These are phyloP conservation scores for Arxiozyma slooffiae DNA, from an alignment of 1,139 yeast species.

Conservation along the genomic window DNA sequence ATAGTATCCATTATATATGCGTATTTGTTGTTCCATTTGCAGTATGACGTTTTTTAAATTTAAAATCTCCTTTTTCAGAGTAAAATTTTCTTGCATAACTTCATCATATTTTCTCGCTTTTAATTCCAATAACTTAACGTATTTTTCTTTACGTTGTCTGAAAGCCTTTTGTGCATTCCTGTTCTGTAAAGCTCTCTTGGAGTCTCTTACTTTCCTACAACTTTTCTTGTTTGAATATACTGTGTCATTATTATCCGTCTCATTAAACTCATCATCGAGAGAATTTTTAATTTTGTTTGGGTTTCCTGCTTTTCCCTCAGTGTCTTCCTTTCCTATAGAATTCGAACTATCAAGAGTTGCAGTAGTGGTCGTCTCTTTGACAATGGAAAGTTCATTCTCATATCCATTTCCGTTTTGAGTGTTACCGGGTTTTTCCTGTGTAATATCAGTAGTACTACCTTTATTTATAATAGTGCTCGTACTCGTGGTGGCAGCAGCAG, in stretches of 20 bases:
- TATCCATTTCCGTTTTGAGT: too few species aligned
- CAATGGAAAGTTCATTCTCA: not conserved
- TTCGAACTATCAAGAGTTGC: not conserved
- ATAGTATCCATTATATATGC: conserved; percentile 1
- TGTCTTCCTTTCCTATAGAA: not conserved
- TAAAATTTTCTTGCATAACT: conserved; percentile 36
- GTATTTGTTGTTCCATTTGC: conserved; percentile 7
- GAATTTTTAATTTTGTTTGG: not conserved
- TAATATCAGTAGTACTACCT: not conserved
- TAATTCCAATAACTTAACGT: conserved; percentile 65
- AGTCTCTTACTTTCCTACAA: conserved; percentile 24
- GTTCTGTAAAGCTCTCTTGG: conserved; percentile 82
- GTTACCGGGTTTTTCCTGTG: too few species aligned
- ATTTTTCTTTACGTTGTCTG: conserved; percentile 66
- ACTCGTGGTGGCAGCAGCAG: too few species aligned
- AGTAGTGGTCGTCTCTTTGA: not conserved
- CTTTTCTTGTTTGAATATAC: not conserved
- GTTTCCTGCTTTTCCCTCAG: not conserved
- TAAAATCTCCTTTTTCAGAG: conserved; percentile 5
- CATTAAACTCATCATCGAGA: not conserved
- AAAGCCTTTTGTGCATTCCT: conserved; percentile 83
- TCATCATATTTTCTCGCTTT: conserved; percentile 54
- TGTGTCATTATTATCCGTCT: not conserved
- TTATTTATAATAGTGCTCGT: not conserved
- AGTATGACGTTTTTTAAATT: conserved; percentile 5